These are phyloP conservation scores for Annulohypoxylon nitens DNA, from an alignment of 495 filamentous ascomycete species.

Conservation along the genomic window DNA sequence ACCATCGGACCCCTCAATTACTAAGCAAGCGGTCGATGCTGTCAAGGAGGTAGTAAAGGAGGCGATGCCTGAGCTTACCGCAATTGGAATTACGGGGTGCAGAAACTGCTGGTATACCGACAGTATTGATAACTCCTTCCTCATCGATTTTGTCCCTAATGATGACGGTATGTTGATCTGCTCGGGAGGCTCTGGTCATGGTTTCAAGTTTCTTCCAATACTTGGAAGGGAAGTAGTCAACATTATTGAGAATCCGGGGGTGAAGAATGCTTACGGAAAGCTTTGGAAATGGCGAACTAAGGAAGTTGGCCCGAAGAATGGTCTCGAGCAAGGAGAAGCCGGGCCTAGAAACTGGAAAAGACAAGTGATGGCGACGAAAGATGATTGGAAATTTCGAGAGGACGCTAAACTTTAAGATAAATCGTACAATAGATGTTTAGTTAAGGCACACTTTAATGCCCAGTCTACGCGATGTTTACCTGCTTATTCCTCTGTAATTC, in stretches of 20 bases:
- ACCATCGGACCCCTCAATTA: slow-evolving; percentile 12
- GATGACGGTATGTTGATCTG: slow-evolving; percentile 74
- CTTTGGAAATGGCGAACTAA: slow-evolving; percentile 29
- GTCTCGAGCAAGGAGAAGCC: slow-evolving; percentile 25
- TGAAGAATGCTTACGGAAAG: slow-evolving; percentile 23
- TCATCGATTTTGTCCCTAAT: slow-evolving; percentile 73
- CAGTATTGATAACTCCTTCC: slow-evolving; percentile 68
- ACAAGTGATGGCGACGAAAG: slow-evolving; percentile 28
- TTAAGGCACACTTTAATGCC: too few species aligned
- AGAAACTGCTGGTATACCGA: slow-evolving; percentile 83
- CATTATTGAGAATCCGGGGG: slow-evolving; percentile 36
- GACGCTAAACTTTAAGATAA: background rate
- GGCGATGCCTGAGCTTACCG: slow-evolving; percentile 53
- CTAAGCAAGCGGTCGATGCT: slow-evolving; percentile 38
- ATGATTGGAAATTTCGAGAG: slow-evolving; percentile 24
- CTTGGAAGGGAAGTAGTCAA: slow-evolving; percentile 76
- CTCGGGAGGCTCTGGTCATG: slow-evolving; percentile 81
- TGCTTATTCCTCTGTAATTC: too few species aligned
- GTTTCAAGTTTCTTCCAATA: slow-evolving; percentile 81
- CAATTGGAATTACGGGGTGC: slow-evolving; percentile 50
- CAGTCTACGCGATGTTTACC: too few species aligned
- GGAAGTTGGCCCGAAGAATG: slow-evolving; percentile 9
- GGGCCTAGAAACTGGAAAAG: slow-evolving; percentile 36
- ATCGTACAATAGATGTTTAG: background rate
- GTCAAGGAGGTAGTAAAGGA: slow-evolving; percentile 49